Evolutionary conservation across 768 basidiomycete genomes (phyloP).

Genomic region (Naganishia vaughanmartiniae): DNA sequence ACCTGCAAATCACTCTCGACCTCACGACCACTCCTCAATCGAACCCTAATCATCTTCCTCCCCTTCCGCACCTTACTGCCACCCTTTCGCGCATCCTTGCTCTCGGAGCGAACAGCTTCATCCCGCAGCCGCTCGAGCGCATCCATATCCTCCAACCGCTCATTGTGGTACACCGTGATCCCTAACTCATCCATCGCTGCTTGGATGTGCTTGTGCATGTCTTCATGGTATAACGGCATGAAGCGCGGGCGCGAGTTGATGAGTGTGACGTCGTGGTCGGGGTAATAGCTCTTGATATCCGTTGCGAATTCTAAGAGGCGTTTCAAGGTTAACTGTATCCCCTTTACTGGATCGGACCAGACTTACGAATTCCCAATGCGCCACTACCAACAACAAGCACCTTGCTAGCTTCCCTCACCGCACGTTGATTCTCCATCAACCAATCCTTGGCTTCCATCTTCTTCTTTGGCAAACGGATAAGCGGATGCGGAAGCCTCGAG

Average conservation of each 20-base stretch:
- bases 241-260: constrained; percentile 52
- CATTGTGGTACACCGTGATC: constrained; percentile 43
- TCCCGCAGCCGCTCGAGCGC: constrained; percentile 34
- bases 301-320: constrained; percentile 46
- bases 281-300: constrained; percentile 52
- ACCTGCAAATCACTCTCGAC: constrained; percentile 46
- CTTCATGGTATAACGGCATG: constrained; percentile 50
- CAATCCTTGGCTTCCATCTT: constrained; percentile 49
- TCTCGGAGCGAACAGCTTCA: constrained; percentile 24
- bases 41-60: constrained; percentile 40
- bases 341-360: background rate
- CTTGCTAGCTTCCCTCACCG: constrained; percentile 42
- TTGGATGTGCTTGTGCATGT: constrained; percentile 47
- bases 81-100: constrained; percentile 4
- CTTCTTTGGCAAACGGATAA: constrained; percentile 45
- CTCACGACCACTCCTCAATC: constrained; percentile 42
- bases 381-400: constrained; percentile 54
- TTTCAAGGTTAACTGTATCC: background rate
- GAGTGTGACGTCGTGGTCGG: constrained; percentile 50
- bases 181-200: constrained; percentile 40
- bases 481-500: constrained; percentile 45
- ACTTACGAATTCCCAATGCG: constrained; percentile 52
- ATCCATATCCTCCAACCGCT: constrained; percentile 36
- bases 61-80: constrained; percentile 1
- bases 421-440: constrained; percentile 45